phyloP scores from a whole-genome alignment of 2,329 filamentous ascomycete genomes.

The Microsporum audouinii region DNA sequence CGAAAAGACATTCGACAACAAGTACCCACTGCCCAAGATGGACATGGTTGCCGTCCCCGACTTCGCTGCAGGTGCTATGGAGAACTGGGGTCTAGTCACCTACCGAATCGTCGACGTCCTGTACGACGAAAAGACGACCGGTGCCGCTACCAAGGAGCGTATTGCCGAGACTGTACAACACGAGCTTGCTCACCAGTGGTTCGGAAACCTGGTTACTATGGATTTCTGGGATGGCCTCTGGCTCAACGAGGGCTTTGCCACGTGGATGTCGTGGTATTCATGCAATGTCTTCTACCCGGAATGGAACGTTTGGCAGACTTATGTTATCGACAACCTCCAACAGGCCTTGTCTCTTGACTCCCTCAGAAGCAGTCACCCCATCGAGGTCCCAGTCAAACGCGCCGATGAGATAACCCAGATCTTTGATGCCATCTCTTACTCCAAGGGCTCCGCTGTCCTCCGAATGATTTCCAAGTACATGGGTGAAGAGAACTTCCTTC shows the following conservation, averaged over 20 bases:
- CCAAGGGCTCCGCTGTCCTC: constrained; percentile 88
- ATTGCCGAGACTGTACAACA: constrained; percentile 95
- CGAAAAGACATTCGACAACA: constrained; percentile 81
- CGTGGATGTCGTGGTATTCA: constrained; percentile 88
- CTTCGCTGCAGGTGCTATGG: constrained; percentile 92
- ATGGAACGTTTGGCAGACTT: constrained; percentile 96
- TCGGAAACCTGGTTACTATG: constrained; percentile 95
- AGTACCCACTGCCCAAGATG: constrained; percentile 86
- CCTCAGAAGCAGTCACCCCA: constrained; percentile 85
- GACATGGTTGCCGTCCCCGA: constrained; percentile 94
- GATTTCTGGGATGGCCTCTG: constrained; percentile 97
- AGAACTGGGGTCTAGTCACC: constrained; percentile 95
- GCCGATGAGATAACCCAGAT: constrained; percentile 97
- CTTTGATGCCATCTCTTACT: constrained; percentile 95
- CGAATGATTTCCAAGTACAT: constrained; percentile 96
- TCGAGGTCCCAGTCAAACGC: constrained; percentile 90
- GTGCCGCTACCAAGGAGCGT: constrained; percentile 79
- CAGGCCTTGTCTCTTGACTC: constrained; percentile 80
- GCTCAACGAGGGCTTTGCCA: constrained; percentile 89
- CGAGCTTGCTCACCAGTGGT: constrained; percentile 96
- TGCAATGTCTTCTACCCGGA: constrained; percentile 94
- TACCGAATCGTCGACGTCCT: constrained; percentile 87
- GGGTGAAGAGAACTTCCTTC: constrained; percentile 83
- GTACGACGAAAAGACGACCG: constrained; percentile 81
- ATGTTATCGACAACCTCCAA: constrained; percentile 85